phyloP scores from a whole-genome alignment of 1,139 yeast genomes.

The Yamadazyma sp. region DNA sequence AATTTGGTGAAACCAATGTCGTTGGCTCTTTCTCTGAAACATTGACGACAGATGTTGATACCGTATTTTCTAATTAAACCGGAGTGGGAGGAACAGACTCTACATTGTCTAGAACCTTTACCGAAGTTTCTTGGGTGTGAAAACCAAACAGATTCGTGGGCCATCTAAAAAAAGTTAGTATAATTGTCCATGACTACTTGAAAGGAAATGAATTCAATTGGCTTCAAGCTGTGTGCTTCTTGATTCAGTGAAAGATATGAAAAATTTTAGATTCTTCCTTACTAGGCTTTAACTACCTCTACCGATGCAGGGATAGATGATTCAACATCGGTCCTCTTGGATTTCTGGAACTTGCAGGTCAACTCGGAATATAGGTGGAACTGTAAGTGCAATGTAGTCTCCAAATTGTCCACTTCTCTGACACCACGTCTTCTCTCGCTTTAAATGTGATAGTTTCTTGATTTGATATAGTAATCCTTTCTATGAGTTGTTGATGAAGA shows the following conservation, averaged over 20 bases:
- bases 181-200: neutral
- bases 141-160: slow-evolving; percentile 99
- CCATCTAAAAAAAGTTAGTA: slow-evolving; percentile 67
- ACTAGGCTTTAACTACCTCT: too few relatives aligned
- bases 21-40: slow-evolving; percentile 99
- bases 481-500: neutral
- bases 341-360: too few relatives aligned
- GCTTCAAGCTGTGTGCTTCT: too few relatives aligned
- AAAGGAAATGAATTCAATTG: too few relatives aligned
- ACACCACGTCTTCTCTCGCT: neutral
- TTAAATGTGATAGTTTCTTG: neutral
- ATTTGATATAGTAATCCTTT: neutral
- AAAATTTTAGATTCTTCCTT: too few relatives aligned
- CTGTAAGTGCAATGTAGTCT: neutral
- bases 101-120: slow-evolving; percentile 99
- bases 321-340: too few relatives aligned
- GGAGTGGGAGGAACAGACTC: slow-evolving; percentile 98
- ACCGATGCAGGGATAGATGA: too few relatives aligned
- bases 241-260: too few relatives aligned
- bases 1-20: slow-evolving; percentile 99
- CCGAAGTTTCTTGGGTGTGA: slow-evolving; percentile 99
- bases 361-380: neutral
- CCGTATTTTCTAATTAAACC: slow-evolving; percentile 99
- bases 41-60: slow-evolving; percentile 99
- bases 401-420: too few relatives aligned